Evolutionary conservation across 441 rosid species (phyloP).

Genomic region (Gossypium davidsonii): DNA sequence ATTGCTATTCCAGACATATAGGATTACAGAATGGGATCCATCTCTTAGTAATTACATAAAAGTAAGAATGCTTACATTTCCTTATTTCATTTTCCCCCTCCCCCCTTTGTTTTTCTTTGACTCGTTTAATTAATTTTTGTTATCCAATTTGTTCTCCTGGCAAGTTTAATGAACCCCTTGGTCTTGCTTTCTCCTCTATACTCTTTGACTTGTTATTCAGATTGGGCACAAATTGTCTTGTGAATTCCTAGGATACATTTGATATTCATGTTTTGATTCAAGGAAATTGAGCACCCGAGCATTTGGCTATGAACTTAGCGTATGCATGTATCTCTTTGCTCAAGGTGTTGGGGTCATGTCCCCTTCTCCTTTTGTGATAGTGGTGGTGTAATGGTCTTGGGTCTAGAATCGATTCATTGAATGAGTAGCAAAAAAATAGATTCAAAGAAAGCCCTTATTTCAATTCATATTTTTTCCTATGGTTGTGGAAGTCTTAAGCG

Average conservation of each 20-base stretch:
- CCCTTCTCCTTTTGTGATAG: neutral
- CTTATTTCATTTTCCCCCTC: neutral
- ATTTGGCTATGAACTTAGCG: neutral
- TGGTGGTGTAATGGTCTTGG: neutral
- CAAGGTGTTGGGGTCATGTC: neutral
- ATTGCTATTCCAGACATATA: constrained; percentile 48
- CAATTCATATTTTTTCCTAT: neutral
- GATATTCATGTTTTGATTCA: neutral
- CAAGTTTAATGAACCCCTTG: neutral
- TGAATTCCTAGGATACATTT: neutral
- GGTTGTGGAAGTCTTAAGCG: neutral
- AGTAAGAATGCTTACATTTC: constrained; percentile 36
- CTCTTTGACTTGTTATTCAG: neutral
- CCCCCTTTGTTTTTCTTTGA: neutral
- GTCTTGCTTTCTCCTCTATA: neutral
- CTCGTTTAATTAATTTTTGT: neutral
- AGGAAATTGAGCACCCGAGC: neutral
- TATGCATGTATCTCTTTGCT: neutral
- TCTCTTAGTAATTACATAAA: constrained; percentile 71
- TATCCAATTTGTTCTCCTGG: neutral
- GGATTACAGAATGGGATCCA: constrained; percentile 74
- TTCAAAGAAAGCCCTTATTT: neutral
- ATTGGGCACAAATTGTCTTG: neutral
- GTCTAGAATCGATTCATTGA: neutral
- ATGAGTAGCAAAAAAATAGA: neutral